Base-by-base conservation (phyloP, 148 eudicot genomes). In the Spergularia marina region DNA sequence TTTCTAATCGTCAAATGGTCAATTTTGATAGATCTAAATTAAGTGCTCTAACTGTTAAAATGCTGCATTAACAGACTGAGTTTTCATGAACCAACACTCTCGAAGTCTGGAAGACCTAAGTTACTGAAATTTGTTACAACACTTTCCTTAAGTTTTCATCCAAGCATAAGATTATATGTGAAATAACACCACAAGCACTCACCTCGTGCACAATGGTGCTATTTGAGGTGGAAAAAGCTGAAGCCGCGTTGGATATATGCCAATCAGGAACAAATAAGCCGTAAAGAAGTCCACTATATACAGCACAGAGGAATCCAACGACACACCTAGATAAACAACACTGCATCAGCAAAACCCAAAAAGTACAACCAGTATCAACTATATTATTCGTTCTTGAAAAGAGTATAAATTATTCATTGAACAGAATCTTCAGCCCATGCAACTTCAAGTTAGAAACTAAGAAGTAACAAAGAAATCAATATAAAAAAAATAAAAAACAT, bases 201-300 rank as follows among this genome's bases (percentile, higher is more conserved):
- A 89, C 92, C 83, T 68, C 67, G 75, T 81, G 79, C 58, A 79
- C 71, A 80, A 63, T 9, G 76, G 77, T 83, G 17, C 76, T 80
- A 78, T 88, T 86, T 34, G 81, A 73, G 30, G 82, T 40, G 67
- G 70, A 63, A 52, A 80, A 51, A 68, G 85, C 79, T 68, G 84
- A 81, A 44, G 70, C 53, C 67, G 83, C 68, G 23, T 72, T 74
- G 67, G 85, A 72, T 58, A 64, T 76, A 71, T 76, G 85, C 98
- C 98, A 93, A 83, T 93, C 97, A 30, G 97, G 89, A 79, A 93
- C 97, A 75, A 84, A 83, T 74, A 93, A 73, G 34, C 92, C 91
- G 77, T 93, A 88, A 61, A 85, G 75, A 72, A 93, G 76, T 53
- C 87, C 92, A 63, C 86, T 53, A 84, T 91, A 88, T 60, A 83